Percentiles rank a stretch among this genome's conserved stretches.
Evolutionary conservation across 208 protist genomes (phyloP).

Genomic region (Wallacemonas sp.): DNA sequence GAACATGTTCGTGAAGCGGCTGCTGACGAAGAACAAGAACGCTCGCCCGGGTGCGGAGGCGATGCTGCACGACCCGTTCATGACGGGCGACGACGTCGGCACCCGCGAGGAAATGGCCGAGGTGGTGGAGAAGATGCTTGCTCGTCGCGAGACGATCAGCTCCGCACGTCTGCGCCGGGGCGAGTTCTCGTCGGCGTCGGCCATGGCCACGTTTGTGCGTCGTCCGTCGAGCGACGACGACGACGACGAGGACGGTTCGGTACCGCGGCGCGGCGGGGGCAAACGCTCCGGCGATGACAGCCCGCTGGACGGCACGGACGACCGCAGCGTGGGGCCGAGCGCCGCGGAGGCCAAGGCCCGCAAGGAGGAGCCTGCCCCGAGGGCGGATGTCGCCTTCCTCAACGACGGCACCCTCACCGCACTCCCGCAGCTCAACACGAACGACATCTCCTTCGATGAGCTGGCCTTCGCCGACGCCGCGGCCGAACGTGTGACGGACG

Average conservation of each 20-base stretch:
- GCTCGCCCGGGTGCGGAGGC: constrained; percentile 60
- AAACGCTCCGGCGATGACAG: constrained; percentile 4
- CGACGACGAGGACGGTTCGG: constrained; percentile 8
- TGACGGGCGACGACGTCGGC: constrained; percentile 52
- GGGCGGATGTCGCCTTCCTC: constrained; percentile 20
- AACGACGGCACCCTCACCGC: constrained; percentile 41
- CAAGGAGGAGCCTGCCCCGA: constrained; percentile 3
- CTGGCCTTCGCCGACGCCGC: constrained; percentile 27
- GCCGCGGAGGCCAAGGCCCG: neutral
- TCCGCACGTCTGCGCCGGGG: constrained; percentile 31
- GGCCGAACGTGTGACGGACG: constrained; percentile 8
- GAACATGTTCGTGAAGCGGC: constrained; percentile 76
- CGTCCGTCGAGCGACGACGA: constrained; percentile 22
- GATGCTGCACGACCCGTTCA: constrained; percentile 87
- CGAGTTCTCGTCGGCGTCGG: constrained; percentile 37
- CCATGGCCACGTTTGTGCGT: constrained; percentile 57
- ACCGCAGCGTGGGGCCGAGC: neutral
- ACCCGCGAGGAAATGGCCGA: constrained; percentile 65
- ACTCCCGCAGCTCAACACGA: constrained; percentile 58
- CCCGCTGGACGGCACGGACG: neutral
- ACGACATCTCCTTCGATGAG: constrained; percentile 79
- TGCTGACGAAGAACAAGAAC: constrained; percentile 81
- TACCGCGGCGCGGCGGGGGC: neutral
- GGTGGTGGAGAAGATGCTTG: constrained; percentile 61
- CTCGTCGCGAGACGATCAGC: constrained; percentile 38